These are phyloP conservation scores for Brasenia schreberi DNA, from an alignment of 164 flowering plant genomes.

Conservation along the genomic window DNA sequence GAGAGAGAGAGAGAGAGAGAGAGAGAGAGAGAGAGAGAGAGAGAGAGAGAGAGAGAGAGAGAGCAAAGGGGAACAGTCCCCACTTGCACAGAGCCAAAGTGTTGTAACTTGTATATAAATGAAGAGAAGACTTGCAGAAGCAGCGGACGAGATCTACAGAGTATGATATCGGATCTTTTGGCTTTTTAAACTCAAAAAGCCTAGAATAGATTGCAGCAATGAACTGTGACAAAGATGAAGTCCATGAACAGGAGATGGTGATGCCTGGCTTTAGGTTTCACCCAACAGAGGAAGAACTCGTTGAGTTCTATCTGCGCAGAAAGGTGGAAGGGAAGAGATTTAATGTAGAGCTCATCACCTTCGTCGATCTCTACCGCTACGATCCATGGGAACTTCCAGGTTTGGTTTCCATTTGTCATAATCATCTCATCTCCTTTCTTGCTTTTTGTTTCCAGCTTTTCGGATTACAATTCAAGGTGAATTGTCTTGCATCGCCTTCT, in stretches of 20 bases:
- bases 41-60: not conserved
- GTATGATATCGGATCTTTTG: not conserved
- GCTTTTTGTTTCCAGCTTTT: not conserved
- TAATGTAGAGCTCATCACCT: constrained; percentile 89
- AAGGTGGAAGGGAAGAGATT: constrained; percentile 94
- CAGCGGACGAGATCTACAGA: not conserved
- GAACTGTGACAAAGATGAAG: constrained; percentile 29
- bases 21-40: not conserved
- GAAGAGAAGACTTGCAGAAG: not conserved
- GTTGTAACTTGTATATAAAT: too few relatives aligned
- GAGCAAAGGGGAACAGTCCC: not conserved
- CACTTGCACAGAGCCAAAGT: not conserved
- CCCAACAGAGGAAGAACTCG: constrained; percentile 96
- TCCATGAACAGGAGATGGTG: constrained; percentile 68
- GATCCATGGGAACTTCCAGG: constrained; percentile 99
- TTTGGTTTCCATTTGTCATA: constrained; percentile 7
- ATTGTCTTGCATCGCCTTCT: too few relatives aligned
- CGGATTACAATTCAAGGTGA: too few relatives aligned
- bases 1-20: not conserved
- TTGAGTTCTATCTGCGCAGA: constrained; percentile 94
- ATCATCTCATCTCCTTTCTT: not conserved
- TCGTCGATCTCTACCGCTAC: constrained; percentile 85
- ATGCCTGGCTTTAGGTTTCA: constrained; percentile 99
- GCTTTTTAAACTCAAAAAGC: too few relatives aligned
- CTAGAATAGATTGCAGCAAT: constrained; percentile 5